Evolutionary conservation across 1,139 yeast species (phyloP), one percentile per base, ranked within the genome.

Genomic region (Tardiomyces depauwii): DNA sequence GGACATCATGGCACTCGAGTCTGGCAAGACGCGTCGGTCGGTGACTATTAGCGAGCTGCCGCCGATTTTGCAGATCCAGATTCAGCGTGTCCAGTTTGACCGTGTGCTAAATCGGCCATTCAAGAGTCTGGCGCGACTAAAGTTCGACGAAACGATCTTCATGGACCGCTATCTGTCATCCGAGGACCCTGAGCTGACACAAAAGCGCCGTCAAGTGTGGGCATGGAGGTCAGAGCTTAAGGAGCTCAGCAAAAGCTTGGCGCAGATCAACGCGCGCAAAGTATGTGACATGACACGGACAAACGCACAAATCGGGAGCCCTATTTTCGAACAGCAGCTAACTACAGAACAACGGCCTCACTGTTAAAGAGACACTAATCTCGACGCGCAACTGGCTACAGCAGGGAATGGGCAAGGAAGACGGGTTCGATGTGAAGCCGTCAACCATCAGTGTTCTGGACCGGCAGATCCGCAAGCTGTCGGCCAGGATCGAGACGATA

Each of bases 21-120:
- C 78, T 49, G 95, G 91, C 1, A 71, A 72, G 40, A 82, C 83
- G 49, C 49, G 60, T 39, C 78, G 94, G 58, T 74, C 83, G 1
- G 74, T 87, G 41, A 78, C 93, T 0, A 76, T 89, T 7, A 71
- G 77, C 13, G 72, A 78, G 50, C 67, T 87, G 14, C 98, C 98
- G 0, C 80, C 81, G 10, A 77, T 91, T 44, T 65, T 91, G 44
- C 98, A 91, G 61, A 77, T 91, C 44, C 98, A 91, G 60, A 86
- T 91, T 2, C 97, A 89, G 64, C 73, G 98, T 58, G 97, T 89
- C 1, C 83, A 87, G 61, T 91, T 83, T 64, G 96, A 91, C 60
- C 73, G 89, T 43, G 82, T 73, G 47, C 66, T 75, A 33, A 73
- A 80, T 45, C 74, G 80, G 63, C 87, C 95, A 0, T 86, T 86